phyloP scores from a whole-genome alignment of 371 early-diverging fungal genomes.

The Circinella umbellata region DNA sequence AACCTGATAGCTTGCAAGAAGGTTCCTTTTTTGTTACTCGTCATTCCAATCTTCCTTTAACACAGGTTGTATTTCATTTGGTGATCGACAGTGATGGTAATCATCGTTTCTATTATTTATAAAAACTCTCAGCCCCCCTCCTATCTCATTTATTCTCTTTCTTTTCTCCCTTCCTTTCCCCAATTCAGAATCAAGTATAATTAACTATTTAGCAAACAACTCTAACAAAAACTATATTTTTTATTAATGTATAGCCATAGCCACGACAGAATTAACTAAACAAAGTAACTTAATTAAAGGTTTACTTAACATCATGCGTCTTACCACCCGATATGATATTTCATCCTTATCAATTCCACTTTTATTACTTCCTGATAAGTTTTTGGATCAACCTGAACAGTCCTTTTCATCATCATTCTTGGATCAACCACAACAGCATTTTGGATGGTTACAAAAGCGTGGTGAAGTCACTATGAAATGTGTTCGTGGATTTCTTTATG shows the following conservation, averaged over 20 bases:
- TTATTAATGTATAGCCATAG: constrained; percentile 29
- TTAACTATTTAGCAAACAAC: no score
- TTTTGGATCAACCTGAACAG: constrained; percentile 43
- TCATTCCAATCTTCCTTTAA: constrained; percentile 77
- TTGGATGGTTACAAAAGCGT: constrained; percentile 50
- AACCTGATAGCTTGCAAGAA: constrained; percentile 42
- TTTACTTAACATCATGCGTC: constrained; percentile 65
- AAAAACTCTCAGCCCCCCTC: background rate
- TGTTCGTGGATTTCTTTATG: constrained; percentile 67
- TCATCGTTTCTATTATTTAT: no score
- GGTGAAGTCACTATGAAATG: constrained; percentile 67
- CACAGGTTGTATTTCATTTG: constrained; percentile 79
- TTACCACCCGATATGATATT: constrained; percentile 72
- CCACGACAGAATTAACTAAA: constrained; percentile 46
- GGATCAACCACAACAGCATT: constrained; percentile 29
- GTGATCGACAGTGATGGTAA: constrained; percentile 59
- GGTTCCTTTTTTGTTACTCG: constrained; percentile 80
- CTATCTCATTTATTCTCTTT: background rate
- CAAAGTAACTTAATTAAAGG: constrained; percentile 65
- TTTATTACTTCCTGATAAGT: constrained; percentile 65
- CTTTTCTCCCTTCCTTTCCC: background rate
- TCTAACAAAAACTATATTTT: background rate
- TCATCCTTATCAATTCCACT: constrained; percentile 69
- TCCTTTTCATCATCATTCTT: constrained; percentile 15
- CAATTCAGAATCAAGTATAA: no score